Evolutionary conservation across 768 basidiomycete genomes (phyloP).

Genomic region (Ramaria rubella): DNA sequence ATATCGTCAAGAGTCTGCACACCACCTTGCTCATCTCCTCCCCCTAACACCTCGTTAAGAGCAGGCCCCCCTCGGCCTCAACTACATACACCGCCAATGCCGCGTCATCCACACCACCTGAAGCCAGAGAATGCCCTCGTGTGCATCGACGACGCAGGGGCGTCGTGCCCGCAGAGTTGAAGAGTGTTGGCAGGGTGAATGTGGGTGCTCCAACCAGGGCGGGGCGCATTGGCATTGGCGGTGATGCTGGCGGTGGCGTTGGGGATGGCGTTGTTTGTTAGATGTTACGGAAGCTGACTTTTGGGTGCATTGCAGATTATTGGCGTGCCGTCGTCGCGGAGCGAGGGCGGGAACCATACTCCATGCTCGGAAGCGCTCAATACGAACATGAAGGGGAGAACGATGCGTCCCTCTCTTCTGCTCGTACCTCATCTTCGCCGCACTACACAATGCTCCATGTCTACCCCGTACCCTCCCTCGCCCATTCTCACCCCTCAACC

Average conservation of each 20-base stretch:
- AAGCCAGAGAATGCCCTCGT: constrained; percentile 99
- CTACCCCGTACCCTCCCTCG: no score
- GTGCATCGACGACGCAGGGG: constrained; percentile 94
- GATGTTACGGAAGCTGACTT: neutral
- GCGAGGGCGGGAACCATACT: constrained; percentile 93
- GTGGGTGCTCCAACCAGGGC: constrained; percentile 34
- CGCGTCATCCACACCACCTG: constrained; percentile 61
- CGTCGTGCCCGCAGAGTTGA: constrained; percentile 81
- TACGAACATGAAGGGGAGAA: constrained; percentile 11
- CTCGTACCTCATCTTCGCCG: neutral
- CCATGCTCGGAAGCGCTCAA: constrained; percentile 61
- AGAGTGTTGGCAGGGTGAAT: constrained; percentile 40
- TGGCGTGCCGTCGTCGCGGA: constrained; percentile 89
- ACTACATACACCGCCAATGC: constrained; percentile 97
- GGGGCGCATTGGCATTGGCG: no score
- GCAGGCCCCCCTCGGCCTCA: constrained; percentile 89
- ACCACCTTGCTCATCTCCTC: no score
- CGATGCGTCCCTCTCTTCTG: neutral
- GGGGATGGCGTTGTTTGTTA: neutral
- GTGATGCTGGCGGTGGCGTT: no score
- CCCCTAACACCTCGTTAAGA: no score
- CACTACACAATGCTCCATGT: neutral
- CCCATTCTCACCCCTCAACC: neutral
- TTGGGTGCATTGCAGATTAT: constrained; percentile 53
- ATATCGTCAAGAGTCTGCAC: no score